Conservation (phyloP, 208 protist genomes). For the Leishmania tarentolae region DNA sequence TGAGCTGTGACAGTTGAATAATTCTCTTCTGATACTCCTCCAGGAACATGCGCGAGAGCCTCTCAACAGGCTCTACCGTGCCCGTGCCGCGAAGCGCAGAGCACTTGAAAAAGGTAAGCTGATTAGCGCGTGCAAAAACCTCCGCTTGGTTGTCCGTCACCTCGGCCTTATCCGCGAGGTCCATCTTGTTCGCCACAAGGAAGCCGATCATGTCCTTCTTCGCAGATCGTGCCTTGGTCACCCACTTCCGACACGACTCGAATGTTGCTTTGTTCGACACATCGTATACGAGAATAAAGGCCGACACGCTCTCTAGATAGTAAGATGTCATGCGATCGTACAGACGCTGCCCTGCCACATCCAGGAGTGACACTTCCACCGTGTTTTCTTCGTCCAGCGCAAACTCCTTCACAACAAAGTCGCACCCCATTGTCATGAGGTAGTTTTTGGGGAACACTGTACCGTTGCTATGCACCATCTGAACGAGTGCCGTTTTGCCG, state of each 20-base stretch:
- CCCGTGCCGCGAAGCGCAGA: constrained; percentile 84
- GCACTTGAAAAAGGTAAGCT: constrained; percentile 86
- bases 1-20: constrained; percentile 14
- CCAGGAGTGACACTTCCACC: constrained; percentile 88
- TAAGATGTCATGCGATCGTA: constrained; percentile 79
- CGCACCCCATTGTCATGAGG: constrained; percentile 92
- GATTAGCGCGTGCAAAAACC: constrained; percentile 69
- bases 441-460: constrained; percentile 90
- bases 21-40: constrained; percentile 79
- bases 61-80: constrained; percentile 81
- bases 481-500: constrained; percentile 91
- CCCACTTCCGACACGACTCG: constrained; percentile 86
- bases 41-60: constrained; percentile 66
- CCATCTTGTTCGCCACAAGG: constrained; percentile 90
- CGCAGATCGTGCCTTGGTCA: constrained; percentile 46
- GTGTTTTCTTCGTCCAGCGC: constrained; percentile 73
- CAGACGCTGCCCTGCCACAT: constrained; percentile 85
- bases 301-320: constrained; percentile 65
- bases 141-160: constrained; percentile 88
- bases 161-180: constrained; percentile 86
- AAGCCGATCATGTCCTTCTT: constrained; percentile 77
- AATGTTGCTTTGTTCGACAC: constrained; percentile 91
- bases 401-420: constrained; percentile 91
- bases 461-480: constrained; percentile 92
- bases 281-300: constrained; percentile 92